These are phyloP conservation scores for Brassica hybrid DNA, from an alignment of 441 rosid genomes.

Conservation along the genomic window DNA sequence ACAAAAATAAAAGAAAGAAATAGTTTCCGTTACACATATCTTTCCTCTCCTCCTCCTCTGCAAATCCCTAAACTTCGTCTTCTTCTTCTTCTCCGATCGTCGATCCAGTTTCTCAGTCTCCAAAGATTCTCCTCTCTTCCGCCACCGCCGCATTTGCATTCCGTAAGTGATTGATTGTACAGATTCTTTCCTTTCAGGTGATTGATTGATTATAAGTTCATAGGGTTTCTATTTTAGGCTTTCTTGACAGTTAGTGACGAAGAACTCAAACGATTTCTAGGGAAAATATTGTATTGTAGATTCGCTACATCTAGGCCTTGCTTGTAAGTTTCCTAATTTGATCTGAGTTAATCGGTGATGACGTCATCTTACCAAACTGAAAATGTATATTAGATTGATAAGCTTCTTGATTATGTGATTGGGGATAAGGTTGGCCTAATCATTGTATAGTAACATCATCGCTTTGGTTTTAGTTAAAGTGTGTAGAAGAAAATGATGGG, in stretches of 20 bases:
- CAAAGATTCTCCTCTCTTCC: background rate
- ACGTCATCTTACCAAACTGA: background rate
- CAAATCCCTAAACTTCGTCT: background rate
- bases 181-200: constrained; percentile 1
- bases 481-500: constrained; percentile 56
- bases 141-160: background rate
- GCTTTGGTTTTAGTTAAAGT: constrained; percentile 1
- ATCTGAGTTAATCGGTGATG: constrained; percentile 14
- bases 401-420: background rate
- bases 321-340: constrained; percentile 8
- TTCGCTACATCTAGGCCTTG: background rate
- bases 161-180: background rate
- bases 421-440: background rate
- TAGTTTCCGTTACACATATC: background rate
- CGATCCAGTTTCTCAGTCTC: constrained; percentile 4
- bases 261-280: background rate
- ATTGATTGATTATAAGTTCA: background rate
- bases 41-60: background rate
- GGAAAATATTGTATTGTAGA: background rate
- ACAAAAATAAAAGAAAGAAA: background rate
- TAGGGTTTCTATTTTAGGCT: constrained; percentile 17
- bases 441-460: background rate
- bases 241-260: background rate
- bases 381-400: background rate
- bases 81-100: background rate